phyloP scores from a whole-genome alignment of 257 asterid species.

The Haberlea rhodopensis region DNA sequence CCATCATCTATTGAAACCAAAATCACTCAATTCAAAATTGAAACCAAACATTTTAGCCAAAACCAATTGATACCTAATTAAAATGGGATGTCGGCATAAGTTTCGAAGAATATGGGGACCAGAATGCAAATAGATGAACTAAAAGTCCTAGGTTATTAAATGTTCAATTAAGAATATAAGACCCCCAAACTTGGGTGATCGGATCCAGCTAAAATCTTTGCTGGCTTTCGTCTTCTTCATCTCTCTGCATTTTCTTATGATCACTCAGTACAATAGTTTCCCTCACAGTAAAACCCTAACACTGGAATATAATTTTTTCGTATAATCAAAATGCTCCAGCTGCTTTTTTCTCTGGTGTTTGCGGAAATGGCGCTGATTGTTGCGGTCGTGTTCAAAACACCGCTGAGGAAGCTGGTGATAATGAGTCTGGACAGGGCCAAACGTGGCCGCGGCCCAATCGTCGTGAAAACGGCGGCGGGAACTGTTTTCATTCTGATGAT shows the following conservation, averaged over 20 bases:
- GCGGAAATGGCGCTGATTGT: conserved; percentile 36
- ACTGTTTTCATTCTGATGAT: conserved; percentile 35
- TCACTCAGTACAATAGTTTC: neutral
- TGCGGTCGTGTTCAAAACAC: conserved; percentile 36
- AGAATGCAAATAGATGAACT: neutral
- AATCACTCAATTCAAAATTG: no score
- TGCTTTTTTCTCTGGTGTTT: conserved; percentile 31
- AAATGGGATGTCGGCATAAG: neutral
- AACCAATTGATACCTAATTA: no score
- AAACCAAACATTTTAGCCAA: no score
- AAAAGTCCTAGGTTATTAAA: neutral
- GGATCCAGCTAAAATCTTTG: neutral
- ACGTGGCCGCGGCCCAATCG: conserved; percentile 41
- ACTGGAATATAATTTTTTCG: neutral
- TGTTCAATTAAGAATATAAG: neutral
- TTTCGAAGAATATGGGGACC: neutral
- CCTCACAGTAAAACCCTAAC: neutral
- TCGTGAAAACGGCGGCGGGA: conserved; percentile 13
- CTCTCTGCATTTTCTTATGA: neutral
- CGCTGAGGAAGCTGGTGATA: conserved; percentile 40
- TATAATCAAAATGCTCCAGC: neutral
- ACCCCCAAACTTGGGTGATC: neutral
- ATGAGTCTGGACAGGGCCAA: conserved; percentile 37
- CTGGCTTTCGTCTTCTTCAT: neutral
- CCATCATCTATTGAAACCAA: no score